These are phyloP conservation scores for Leptographium wingfieldii DNA, from an alignment of 2,329 filamentous ascomycete genomes.

Conservation along the genomic window DNA sequence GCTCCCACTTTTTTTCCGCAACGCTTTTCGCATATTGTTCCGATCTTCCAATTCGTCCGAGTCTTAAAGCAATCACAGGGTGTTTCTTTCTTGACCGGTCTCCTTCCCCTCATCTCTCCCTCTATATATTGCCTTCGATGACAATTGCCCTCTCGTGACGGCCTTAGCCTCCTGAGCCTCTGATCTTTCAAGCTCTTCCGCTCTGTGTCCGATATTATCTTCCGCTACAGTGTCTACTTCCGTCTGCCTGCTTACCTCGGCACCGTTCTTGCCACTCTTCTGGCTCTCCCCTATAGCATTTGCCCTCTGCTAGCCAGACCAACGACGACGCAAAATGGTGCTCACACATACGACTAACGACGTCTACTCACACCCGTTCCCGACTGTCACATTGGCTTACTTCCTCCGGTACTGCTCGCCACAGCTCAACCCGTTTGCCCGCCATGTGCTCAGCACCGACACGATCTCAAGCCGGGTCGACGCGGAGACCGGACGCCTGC, in stretches of 20 bases:
- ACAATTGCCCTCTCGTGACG: not conserved
- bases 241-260: not conserved
- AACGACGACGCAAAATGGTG: slow-evolving; percentile 36
- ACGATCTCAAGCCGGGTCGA: slow-evolving; percentile 66
- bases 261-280: not conserved
- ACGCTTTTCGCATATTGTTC: not conserved
- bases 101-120: not conserved
- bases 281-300: not conserved
- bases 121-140: not conserved
- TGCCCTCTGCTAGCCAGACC: slow-evolving; percentile 4
- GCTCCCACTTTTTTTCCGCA: not conserved
- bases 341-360: slow-evolving; percentile 55
- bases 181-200: slow-evolving; percentile 8
- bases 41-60: not conserved
- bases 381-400: slow-evolving; percentile 77
- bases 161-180: slow-evolving; percentile 9
- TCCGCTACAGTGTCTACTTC: not conserved
- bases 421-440: slow-evolving; percentile 63
- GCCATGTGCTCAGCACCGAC: slow-evolving; percentile 72
- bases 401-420: slow-evolving; percentile 72
- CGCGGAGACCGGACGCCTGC: slow-evolving; percentile 57
- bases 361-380: slow-evolving; percentile 69
- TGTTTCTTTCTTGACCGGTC: not conserved
- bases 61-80: not conserved
- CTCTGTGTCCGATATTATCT: not conserved